Evolutionary conservation across 1,284 basidiomycete genomes (phyloP), one percentile per base, ranked within the genome.

Genomic region (Afroboletus lepidellus): DNA sequence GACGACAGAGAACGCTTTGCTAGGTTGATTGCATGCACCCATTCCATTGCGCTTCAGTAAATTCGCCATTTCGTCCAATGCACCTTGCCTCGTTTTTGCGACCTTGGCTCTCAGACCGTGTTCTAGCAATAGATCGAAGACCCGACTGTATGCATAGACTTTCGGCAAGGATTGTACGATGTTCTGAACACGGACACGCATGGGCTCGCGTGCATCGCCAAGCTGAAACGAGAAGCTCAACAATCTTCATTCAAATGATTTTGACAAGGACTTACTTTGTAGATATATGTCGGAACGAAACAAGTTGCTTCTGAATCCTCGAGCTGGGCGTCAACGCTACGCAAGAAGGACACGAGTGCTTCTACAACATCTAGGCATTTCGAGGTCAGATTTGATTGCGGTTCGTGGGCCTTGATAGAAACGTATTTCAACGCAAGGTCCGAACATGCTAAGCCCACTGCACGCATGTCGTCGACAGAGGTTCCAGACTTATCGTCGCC

Each of bases 341-440:
- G 84, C 63, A 89, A 77, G 67, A 87, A 92, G 32, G 83, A 77
- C 20, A 98, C 67, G 16, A 98, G 79, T 24, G 87, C 79, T 57
- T 92, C 90, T 23, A 96, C 78, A 24, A 94, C 83, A 56, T 99
- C 97, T 57, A 99, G 74, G 64, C 93, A 95, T 69, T 91, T 92
- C 45, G 92, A 84, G 11, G 89, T 81, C 23, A 98, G 76, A 65
- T 94, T 97, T 7, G 96, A 94, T 68, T 97, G 96, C 52, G 95
- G 92, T 69, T 97, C 92, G 58, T 96, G 87, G 37, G 90, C 80
- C 57, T 94, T 90, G 59, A 99, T 81, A 1, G 94, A 95, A 18
- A 90, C 82, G 63, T 99, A 99, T 78, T 98, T 98, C 66, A 99
- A 77, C 3, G 92, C 83, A 32, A 99, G 76, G 69, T 99, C 97